Percentiles rank a stretch among this genome's conserved stretches.
phyloP scores from a whole-genome alignment of 2,329 filamentous ascomycete genomes.

The Aspergillus sojae region DNA sequence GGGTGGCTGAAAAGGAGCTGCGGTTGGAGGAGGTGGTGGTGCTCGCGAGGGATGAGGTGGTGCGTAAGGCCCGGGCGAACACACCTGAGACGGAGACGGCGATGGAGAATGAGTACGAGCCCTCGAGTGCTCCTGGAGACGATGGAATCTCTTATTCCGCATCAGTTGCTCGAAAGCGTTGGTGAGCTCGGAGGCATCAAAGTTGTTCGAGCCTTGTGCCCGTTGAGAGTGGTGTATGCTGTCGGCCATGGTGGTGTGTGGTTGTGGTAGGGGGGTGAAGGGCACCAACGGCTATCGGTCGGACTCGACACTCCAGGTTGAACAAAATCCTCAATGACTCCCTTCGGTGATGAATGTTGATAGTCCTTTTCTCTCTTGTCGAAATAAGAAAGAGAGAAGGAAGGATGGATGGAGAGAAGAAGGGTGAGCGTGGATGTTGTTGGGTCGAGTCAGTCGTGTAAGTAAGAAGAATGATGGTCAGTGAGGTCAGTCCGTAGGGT shows the following conservation, averaged over 20 bases:
- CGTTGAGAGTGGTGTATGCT: conserved; percentile 36
- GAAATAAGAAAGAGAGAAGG: neutral
- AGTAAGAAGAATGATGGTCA: conserved; percentile 7
- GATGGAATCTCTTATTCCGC: conserved; percentile 83
- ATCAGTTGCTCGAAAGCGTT: conserved; percentile 85
- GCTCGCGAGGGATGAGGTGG: conserved; percentile 38
- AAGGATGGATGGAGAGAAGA: neutral
- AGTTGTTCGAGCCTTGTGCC: conserved; percentile 44
- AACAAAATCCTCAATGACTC: conserved; percentile 9
- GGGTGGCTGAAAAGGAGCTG: conserved; percentile 20
- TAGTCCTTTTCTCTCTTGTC: neutral
- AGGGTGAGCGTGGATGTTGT: conserved; percentile 10
- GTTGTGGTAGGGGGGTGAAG: conserved; percentile 22
- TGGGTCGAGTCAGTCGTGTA: conserved; percentile 8
- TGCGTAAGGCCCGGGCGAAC: conserved; percentile 18
- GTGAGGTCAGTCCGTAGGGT: conserved; percentile 10
- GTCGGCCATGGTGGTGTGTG: conserved; percentile 42
- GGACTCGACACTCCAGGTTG: conserved; percentile 30
- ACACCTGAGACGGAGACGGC: conserved; percentile 45
- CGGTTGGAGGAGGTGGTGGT: conserved; percentile 38
- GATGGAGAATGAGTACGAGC: conserved; percentile 63
- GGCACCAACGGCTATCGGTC: conserved; percentile 28
- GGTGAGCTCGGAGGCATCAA: conserved; percentile 78
- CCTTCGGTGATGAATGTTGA: neutral
- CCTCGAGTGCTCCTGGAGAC: conserved; percentile 66